phyloP scores from a whole-genome alignment of 768 basidiomycete species.

The Fomitopsis pulvina region DNA sequence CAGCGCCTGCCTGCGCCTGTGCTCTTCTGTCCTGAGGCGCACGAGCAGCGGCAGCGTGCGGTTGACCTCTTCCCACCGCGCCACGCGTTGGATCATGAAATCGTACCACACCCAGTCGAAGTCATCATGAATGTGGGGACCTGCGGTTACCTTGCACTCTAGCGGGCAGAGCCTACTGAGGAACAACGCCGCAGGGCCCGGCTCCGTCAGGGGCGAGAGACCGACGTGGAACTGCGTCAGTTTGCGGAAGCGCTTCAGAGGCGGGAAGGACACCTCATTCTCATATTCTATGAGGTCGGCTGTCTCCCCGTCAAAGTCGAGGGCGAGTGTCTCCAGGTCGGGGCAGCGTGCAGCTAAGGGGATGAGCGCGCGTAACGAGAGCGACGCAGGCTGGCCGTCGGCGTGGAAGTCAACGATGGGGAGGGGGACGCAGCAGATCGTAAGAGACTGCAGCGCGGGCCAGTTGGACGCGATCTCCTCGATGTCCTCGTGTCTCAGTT shows the following conservation, averaged over 20 bases:
- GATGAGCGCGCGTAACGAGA: slow-evolving; percentile 33
- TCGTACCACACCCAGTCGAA: slow-evolving; percentile 8
- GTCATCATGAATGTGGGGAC: slow-evolving; percentile 41
- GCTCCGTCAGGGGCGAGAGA: slow-evolving; percentile 38
- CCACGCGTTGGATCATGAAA: slow-evolving; percentile 2
- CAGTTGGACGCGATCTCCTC: slow-evolving; percentile 23
- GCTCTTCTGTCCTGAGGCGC: slow-evolving; percentile 38
- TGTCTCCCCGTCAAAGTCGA: slow-evolving; percentile 28
- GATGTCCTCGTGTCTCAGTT: slow-evolving; percentile 21
- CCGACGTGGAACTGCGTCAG: slow-evolving; percentile 39
- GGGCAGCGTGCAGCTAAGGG: slow-evolving; percentile 36
- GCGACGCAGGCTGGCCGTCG: slow-evolving; percentile 7
- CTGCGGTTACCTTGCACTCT: slow-evolving; percentile 34
- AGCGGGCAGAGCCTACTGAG: slow-evolving; percentile 46
- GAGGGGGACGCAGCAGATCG: slow-evolving; percentile 21
- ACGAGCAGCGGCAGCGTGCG: slow-evolving; percentile 38
- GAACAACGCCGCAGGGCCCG: slow-evolving; percentile 41
- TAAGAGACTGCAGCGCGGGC: slow-evolving; percentile 20
- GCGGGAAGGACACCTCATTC: not conserved
- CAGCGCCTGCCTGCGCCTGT: slow-evolving; percentile 30
- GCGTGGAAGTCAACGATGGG: not conserved
- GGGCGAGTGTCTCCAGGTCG: slow-evolving; percentile 28
- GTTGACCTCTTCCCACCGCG: slow-evolving; percentile 37
- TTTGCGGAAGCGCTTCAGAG: slow-evolving; percentile 13
- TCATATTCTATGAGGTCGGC: slow-evolving; percentile 11